Percentiles rank a stretch among this genome's conserved stretches.
Conservation (phyloP, 2,329 filamentous ascomycete species). For the Beauveria asiatica region DNA sequence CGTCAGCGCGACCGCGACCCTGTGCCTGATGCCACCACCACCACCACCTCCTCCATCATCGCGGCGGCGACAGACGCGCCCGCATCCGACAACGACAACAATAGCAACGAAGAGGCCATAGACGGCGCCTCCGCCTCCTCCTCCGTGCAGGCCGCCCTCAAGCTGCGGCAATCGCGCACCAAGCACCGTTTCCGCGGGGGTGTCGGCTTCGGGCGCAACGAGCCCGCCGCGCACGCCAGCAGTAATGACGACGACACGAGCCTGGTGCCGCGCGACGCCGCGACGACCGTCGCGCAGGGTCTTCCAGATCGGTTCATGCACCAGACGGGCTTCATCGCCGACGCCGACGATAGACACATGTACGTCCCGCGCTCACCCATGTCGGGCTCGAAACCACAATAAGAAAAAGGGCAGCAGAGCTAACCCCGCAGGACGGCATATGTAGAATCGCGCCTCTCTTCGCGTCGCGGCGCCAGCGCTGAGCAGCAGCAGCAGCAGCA, state of each 20-base stretch:
- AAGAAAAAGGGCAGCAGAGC: slow-evolving; percentile 21
- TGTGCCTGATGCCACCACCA: slow-evolving; percentile 19
- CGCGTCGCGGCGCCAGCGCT: slow-evolving; percentile 30
- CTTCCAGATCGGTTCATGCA: slow-evolving; percentile 53
- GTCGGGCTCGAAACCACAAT: neutral
- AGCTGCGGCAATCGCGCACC: slow-evolving; percentile 43
- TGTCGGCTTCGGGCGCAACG: slow-evolving; percentile 38
- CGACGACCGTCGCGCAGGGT: slow-evolving; percentile 12
- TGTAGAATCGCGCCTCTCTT: slow-evolving; percentile 74
- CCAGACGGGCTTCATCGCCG: slow-evolving; percentile 60
- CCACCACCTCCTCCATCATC: slow-evolving; percentile 10
- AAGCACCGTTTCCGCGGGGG: slow-evolving; percentile 35
- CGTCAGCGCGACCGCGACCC: slow-evolving; percentile 40
- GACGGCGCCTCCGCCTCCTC: slow-evolving; percentile 9
- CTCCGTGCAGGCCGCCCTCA: slow-evolving; percentile 40
- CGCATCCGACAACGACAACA: slow-evolving; percentile 7
- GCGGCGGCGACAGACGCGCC: slow-evolving; percentile 7
- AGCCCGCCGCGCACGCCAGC: slow-evolving; percentile 22
- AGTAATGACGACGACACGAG: slow-evolving; percentile 14
- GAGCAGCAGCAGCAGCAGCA: slow-evolving; percentile 5
- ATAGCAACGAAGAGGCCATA: slow-evolving; percentile 14
- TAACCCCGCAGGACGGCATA: slow-evolving; percentile 77
- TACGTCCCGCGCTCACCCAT: slow-evolving; percentile 36
- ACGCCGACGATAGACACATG: slow-evolving; percentile 68
- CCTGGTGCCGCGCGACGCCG: slow-evolving; percentile 25